Conservation (phyloP, 2,329 filamentous ascomycete species). For the Orbilia ellipsospora region DNA sequence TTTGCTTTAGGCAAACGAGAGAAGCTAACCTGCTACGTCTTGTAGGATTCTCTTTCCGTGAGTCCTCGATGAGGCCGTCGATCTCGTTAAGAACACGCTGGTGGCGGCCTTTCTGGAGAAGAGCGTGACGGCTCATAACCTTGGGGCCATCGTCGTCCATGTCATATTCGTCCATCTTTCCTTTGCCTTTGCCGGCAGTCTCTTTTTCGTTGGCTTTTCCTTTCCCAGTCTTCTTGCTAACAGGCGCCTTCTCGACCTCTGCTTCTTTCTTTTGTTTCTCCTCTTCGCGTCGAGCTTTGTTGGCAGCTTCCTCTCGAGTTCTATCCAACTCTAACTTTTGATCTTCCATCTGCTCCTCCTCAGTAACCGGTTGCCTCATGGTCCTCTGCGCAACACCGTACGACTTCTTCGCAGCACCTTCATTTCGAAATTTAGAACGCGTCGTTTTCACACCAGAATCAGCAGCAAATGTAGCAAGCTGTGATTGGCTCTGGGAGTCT, state of each 20-base stretch:
- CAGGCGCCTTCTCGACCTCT: constrained; percentile 1
- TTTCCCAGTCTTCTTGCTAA: constrained; percentile 19
- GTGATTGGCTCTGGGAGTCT: constrained; percentile 40
- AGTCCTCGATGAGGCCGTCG: constrained; percentile 48
- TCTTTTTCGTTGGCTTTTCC: constrained; percentile 20
- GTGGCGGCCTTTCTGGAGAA: constrained; percentile 46
- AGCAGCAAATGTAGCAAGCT: constrained; percentile 42
- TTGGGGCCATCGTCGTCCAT: constrained; percentile 44
- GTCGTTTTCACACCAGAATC: constrained; percentile 51
- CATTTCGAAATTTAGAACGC: constrained; percentile 49
- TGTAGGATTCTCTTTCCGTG: constrained; percentile 44
- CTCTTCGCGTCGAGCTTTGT: constrained; percentile 24
- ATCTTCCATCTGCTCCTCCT: constrained; percentile 44
- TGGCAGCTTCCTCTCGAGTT: constrained; percentile 25
- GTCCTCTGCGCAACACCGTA: constrained; percentile 48
- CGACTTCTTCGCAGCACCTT: constrained; percentile 45
- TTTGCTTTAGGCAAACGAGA: background rate
- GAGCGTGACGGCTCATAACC: constrained; percentile 47
- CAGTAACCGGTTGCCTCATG: constrained; percentile 46
- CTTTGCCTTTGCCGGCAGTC: constrained; percentile 11
- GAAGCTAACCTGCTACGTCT: constrained; percentile 39
- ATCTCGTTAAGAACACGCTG: constrained; percentile 50
- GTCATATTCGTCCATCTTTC: constrained; percentile 27
- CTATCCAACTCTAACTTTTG: constrained; percentile 45
- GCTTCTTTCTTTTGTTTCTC: constrained; percentile 22